Percentiles rank a stretch among this genome's conserved stretches.
Conservation (phyloP, 1,284 basidiomycete genomes). For the Tilletia walkeri region DNA sequence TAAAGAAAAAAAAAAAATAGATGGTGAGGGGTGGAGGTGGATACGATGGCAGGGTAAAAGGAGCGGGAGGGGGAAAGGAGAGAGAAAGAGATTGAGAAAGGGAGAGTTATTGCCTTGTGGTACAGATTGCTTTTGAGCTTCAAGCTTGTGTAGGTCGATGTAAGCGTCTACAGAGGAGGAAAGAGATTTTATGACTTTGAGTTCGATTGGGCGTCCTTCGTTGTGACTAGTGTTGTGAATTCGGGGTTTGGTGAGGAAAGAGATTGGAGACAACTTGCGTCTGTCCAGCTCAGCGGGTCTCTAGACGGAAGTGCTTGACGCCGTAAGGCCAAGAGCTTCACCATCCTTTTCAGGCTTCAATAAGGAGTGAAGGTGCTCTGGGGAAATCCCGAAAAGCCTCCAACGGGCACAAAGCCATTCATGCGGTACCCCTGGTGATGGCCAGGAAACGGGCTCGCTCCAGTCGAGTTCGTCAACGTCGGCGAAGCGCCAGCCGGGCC, state of each 20-base stretch:
- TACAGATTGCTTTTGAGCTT: slow-evolving; percentile 17
- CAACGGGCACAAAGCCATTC: slow-evolving; percentile 13
- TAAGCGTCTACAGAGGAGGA: slow-evolving; percentile 8
- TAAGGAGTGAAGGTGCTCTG: slow-evolving; percentile 13
- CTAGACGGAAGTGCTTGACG: background rate
- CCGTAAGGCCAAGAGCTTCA: background rate
- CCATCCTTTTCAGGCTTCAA: background rate
- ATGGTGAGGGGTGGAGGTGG: background rate
- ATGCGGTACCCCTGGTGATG: slow-evolving; percentile 12
- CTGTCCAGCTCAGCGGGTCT: background rate
- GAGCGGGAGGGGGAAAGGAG: background rate
- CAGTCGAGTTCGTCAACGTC: background rate
- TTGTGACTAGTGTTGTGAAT: background rate
- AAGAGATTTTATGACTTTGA: background rate
- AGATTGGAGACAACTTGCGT: background rate
- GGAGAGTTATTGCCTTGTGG: slow-evolving; percentile 15
- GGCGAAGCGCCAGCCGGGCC: slow-evolving; percentile 10
- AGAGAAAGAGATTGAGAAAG: background rate
- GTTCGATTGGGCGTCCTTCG: background rate
- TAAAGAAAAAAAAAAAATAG: background rate
- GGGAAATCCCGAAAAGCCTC: slow-evolving; percentile 11
- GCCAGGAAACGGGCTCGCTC: slow-evolving; percentile 5
- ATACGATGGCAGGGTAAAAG: background rate
- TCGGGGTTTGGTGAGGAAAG: no score
- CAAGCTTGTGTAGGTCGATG: background rate